Conservation (phyloP, 1,139 yeast species). For the Pichia sp. region DNA sequence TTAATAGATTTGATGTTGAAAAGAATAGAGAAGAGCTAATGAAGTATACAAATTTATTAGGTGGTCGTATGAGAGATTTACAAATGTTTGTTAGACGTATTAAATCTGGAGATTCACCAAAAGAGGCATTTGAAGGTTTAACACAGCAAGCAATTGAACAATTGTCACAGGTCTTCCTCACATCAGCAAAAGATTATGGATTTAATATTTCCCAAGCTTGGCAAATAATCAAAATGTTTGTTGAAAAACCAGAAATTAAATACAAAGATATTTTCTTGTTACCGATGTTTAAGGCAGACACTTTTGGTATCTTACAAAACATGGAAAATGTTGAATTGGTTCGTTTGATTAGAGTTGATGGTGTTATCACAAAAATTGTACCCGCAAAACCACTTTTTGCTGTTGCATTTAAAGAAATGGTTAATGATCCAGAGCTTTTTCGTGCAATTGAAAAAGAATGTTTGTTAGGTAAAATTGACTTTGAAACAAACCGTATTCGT, state of each 20-base stretch:
- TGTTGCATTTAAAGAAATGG: slow-evolving; percentile 70
- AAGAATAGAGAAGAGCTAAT: slow-evolving; percentile 35
- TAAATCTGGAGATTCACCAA: slow-evolving; percentile 78
- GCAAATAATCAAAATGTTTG: slow-evolving; percentile 65
- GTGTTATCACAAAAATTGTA: slow-evolving; percentile 56
- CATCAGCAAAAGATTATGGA: slow-evolving; percentile 31
- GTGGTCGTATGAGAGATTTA: slow-evolving; percentile 91
- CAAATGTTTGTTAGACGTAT: slow-evolving; percentile 87
- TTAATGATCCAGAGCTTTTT: slow-evolving; percentile 49
- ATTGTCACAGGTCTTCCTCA: slow-evolving; percentile 67
- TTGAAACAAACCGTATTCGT: slow-evolving; percentile 59
- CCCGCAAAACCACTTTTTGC: slow-evolving; percentile 83
- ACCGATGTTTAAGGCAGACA: slow-evolving; percentile 59
- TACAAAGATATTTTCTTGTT: slow-evolving; percentile 49
- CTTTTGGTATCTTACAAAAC: slow-evolving; percentile 52
- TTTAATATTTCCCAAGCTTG: slow-evolving; percentile 84
- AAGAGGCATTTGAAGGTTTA: slow-evolving; percentile 72
- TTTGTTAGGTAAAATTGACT: slow-evolving; percentile 44
- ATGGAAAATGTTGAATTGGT: slow-evolving; percentile 78
- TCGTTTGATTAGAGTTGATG: slow-evolving; percentile 62
- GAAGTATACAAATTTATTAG: slow-evolving; percentile 62
- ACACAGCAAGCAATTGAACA: slow-evolving; percentile 82
- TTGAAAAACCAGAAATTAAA: slow-evolving; percentile 39
- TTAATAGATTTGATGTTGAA: slow-evolving; percentile 20
- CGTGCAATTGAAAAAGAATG: slow-evolving; percentile 62